Evolutionary conservation across 129 eudicot genomes (phyloP), one percentile per base, ranked within the genome.

Genomic region (Helianthus annuus): DNA sequence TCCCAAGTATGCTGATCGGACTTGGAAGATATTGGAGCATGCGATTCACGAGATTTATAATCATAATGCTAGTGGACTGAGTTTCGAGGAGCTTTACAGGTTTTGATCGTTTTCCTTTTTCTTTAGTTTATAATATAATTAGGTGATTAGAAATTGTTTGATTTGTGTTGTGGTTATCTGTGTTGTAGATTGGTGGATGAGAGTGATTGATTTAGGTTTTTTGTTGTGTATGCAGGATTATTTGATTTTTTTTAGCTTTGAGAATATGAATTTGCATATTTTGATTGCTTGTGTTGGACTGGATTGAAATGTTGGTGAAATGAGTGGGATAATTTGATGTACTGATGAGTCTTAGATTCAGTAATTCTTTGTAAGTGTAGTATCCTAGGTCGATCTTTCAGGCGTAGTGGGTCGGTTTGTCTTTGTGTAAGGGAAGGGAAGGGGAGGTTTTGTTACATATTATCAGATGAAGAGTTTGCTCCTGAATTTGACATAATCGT

Each of bases 21-120:
- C 84, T 17, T 85, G 90, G 90, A 85, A 82, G 81, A 74, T 82
- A 48, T 53, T 85, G 73, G 90, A 85, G 53, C 90, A 85, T 66
- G 87, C 90, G 65, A 85, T 85, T 74, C 90, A 82, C 55, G 90
- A 85, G 83, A 85, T 85, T 44, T 85, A 85, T 61, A 82, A 85
- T 79, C 87, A 82, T 69, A 85, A 85, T 72, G 84, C 90, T 8
- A 79, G 85, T 62, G 85, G 83, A 15, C 85, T 85, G 38, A 79
- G 83, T 66, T 85, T 85, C 34, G 85, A 82, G 65, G 90, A 85
- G 54, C 90, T 85, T 54, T 85, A 85, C 83, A 85, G 90, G 90
- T 85, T 62, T n/a, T 36, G 2, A 10, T 66, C 38, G 15, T 22
- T 72, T 27, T 66, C 22, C 9, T 27, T 77, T 64, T 54, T 24